Evolutionary conservation across 768 basidiomycete genomes (phyloP).

Genomic region (Infundibulicybe gibba): DNA sequence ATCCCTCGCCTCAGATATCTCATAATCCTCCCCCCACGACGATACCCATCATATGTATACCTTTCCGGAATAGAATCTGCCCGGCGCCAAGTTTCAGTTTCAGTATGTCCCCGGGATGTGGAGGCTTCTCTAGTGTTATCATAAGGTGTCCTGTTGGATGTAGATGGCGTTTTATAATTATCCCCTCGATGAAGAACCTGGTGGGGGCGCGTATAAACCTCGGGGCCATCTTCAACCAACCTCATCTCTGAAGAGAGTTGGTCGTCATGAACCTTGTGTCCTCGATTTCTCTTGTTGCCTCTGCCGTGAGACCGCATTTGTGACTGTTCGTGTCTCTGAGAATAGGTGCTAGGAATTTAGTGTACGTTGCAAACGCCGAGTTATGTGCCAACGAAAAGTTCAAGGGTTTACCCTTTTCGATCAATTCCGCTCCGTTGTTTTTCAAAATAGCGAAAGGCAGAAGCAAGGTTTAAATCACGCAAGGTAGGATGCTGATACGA

Average conservation of each 20-base stretch:
- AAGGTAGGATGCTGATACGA: conserved; percentile 3
- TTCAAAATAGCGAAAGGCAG: conserved; percentile 2
- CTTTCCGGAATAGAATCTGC: conserved; percentile 42
- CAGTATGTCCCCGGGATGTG: conserved; percentile 49
- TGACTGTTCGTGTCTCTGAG: conserved; percentile 14
- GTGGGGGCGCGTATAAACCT: conserved; percentile 48
- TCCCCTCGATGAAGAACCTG: conserved; percentile 46
- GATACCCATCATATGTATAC: conserved; percentile 48
- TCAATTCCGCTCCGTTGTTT: conserved; percentile 4
- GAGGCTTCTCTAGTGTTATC: conserved; percentile 48
- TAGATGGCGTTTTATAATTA: conserved; percentile 41
- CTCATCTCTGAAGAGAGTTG: conserved; percentile 46
- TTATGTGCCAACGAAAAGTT: conserved; percentile 28
- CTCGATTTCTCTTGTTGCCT: conserved; percentile 49
- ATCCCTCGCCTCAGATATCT: conserved; percentile 37
- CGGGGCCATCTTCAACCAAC: conserved; percentile 47
- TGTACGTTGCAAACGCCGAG: conserved; percentile 15
- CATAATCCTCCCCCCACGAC: conserved; percentile 46
- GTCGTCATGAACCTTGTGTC: conserved; percentile 45
- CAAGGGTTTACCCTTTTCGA: conserved; percentile 24
- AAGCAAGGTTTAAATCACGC: conserved; percentile 12
- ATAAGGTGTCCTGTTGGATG: conserved; percentile 38
- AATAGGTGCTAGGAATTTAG: conserved; percentile 7
- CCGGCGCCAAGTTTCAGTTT: conserved; percentile 47
- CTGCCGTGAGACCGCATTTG: conserved; percentile 42